These are phyloP conservation scores for Buxus sempervirens DNA, from an alignment of 164 flowering plant species.

Conservation along the genomic window DNA sequence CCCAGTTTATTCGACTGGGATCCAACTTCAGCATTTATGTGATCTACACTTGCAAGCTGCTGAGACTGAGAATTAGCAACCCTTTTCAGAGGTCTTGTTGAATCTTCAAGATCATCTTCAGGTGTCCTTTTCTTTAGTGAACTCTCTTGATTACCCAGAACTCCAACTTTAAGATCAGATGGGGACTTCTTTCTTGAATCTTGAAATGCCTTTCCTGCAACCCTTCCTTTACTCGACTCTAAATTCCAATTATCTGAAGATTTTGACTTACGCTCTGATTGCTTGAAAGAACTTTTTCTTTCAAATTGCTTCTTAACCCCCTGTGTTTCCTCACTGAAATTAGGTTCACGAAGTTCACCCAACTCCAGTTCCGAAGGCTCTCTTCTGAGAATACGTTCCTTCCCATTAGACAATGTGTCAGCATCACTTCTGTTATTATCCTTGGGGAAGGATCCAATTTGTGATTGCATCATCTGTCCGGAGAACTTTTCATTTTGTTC, in stretches of 20 bases:
- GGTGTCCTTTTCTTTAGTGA: slow-evolving; percentile 36
- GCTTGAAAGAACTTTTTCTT: slow-evolving; percentile 59
- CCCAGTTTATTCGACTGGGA: slow-evolving; percentile 31
- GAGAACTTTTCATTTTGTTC: slow-evolving; percentile 39
- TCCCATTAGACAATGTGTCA: slow-evolving; percentile 38
- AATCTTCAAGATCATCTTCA: slow-evolving; percentile 48
- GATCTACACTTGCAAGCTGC: slow-evolving; percentile 35
- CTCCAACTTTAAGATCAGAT: slow-evolving; percentile 23
- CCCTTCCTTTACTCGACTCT: slow-evolving; percentile 46
- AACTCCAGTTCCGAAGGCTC: slow-evolving; percentile 91
- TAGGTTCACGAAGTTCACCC: slow-evolving; percentile 88
- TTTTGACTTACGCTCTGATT: slow-evolving; percentile 37
- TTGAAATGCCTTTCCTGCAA: slow-evolving; percentile 28
- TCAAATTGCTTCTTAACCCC: slow-evolving; percentile 47
- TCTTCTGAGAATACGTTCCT: slow-evolving; percentile 47
- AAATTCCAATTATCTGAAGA: slow-evolving; percentile 39
- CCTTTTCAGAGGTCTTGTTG: slow-evolving; percentile 28
- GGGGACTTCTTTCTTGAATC: slow-evolving; percentile 46
- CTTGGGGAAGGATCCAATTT: slow-evolving; percentile 30
- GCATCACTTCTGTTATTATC: slow-evolving; percentile 27
- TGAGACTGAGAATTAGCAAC: slow-evolving; percentile 31
- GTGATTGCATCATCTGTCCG: slow-evolving; percentile 24
- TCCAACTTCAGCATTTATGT: slow-evolving; percentile 36
- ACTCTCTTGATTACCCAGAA: slow-evolving; percentile 29
- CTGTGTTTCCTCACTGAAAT: slow-evolving; percentile 41